Conservation (phyloP, 352 stramenopile genomes). For the Hyaloperonospora arabidopsidis region DNA sequence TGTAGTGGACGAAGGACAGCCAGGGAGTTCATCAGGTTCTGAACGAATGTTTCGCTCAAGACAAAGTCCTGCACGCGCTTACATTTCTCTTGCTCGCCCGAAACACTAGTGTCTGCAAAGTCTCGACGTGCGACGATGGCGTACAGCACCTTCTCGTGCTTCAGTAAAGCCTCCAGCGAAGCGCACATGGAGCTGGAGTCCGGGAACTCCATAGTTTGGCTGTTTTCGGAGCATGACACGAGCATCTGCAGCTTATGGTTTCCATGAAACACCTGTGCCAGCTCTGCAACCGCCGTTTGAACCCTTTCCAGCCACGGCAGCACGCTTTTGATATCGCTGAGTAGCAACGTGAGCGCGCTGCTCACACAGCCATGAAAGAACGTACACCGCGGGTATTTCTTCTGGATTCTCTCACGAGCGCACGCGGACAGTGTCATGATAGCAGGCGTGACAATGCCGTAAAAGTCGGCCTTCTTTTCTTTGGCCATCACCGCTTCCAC, state of each 20-base stretch:
- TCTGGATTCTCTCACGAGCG: constrained; percentile 47
- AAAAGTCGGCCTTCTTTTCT: constrained; percentile 45
- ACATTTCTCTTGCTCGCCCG: constrained; percentile 37
- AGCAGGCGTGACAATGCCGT: constrained; percentile 45
- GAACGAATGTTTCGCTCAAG: constrained; percentile 48
- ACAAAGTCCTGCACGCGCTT: constrained; percentile 62
- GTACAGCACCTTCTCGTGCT: constrained; percentile 46
- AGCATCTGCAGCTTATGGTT: constrained; percentile 39
- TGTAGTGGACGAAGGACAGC: constrained; percentile 52
- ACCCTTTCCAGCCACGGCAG: constrained; percentile 45
- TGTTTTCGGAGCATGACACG: constrained; percentile 10
- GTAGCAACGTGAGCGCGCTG: constrained; percentile 39
- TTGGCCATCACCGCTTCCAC: constrained; percentile 43
- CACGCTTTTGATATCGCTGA: constrained; percentile 42
- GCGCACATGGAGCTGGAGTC: constrained; percentile 27
- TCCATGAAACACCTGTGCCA: constrained; percentile 36
- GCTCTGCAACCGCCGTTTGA: constrained; percentile 30
- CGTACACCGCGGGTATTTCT: constrained; percentile 44
- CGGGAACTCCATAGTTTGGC: constrained; percentile 18
- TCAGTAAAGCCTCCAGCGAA: constrained; percentile 41
- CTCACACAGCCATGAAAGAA: constrained; percentile 65
- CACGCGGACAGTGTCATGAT: constrained; percentile 30
- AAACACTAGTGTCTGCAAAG: constrained; percentile 40
- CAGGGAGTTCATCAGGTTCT: constrained; percentile 49
- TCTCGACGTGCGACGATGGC: constrained; percentile 45